Evolutionary conservation across 2,329 filamentous ascomycete species (phyloP).

Genomic region (Pseudohalonectria lignicola): DNA sequence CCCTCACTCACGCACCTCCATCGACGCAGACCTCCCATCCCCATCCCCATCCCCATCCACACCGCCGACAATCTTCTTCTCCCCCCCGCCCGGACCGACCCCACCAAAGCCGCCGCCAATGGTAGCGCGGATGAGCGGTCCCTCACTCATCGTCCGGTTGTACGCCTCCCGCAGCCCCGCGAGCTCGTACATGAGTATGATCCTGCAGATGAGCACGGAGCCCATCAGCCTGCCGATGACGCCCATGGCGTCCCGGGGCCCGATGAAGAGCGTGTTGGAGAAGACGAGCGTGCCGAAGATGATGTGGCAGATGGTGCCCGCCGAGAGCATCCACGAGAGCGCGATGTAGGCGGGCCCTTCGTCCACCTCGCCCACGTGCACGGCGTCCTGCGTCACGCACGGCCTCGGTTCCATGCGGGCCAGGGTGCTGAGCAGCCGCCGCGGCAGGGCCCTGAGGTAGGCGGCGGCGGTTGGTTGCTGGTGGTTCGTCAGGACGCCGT

Average conservation of each 20-base stretch:
- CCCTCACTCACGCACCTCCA: too few relatives aligned
- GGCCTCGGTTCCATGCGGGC: not conserved
- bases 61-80: too few relatives aligned
- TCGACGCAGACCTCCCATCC: too few relatives aligned
- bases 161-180: too few relatives aligned
- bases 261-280: conserved; percentile 14
- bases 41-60: too few relatives aligned
- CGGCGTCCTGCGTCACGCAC: not conserved
- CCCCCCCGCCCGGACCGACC: too few relatives aligned
- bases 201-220: conserved; percentile 12
- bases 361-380: not conserved
- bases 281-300: conserved; percentile 15
- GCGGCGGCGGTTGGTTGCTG: too few relatives aligned
- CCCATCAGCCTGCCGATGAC: conserved; percentile 13
- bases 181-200: conserved; percentile 15
- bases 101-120: too few relatives aligned
- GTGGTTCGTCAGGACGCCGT: not conserved
- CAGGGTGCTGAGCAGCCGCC: not conserved
- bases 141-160: too few relatives aligned
- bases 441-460: not conserved
- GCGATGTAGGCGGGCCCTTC: not conserved
- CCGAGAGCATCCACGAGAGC: not conserved
- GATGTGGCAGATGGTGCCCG: conserved; percentile 3
- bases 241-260: conserved; percentile 10
- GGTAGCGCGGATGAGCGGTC: too few relatives aligned